Conservation (phyloP, 2,329 filamentous ascomycete species). For the Neopestalotiopsis sp. region DNA sequence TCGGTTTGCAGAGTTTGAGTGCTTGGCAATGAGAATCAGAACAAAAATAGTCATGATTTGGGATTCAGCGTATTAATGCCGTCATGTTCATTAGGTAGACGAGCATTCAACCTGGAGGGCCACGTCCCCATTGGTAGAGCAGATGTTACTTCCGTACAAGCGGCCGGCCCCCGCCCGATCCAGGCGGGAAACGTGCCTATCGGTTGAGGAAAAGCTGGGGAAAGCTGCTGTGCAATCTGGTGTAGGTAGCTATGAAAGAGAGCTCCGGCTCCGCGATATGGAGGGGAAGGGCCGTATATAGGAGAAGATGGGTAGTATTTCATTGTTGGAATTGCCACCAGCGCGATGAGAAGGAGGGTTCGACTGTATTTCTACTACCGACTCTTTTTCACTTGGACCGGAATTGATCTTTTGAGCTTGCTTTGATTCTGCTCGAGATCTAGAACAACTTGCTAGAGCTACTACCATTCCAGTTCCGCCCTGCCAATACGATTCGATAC, state of each 20-base stretch:
- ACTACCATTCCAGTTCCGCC: not conserved
- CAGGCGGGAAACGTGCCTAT: not conserved
- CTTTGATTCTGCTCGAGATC: not conserved
- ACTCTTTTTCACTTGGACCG: not conserved
- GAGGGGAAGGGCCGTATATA: no score
- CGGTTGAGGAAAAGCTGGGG: conserved; percentile 21
- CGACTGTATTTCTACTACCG: no score
- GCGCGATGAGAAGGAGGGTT: no score
- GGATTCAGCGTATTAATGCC: not conserved
- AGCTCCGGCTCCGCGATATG: no score
- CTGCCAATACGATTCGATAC: not conserved
- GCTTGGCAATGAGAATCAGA: not conserved
- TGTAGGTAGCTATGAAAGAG: not conserved
- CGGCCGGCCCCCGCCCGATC: conserved; percentile 15
- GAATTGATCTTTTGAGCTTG: not conserved
- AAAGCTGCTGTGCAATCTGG: conserved; percentile 22
- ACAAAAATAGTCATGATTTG: not conserved
- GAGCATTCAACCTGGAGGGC: not conserved
- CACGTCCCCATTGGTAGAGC: not conserved
- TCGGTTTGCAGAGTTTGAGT: not conserved
- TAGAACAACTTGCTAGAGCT: not conserved
- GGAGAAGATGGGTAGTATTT: no score
- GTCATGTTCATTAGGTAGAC: not conserved
- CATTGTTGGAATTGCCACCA: no score
- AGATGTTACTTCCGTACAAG: conserved; percentile 13